These are phyloP conservation scores for Tulasnella sp. DNA, from an alignment of 768 basidiomycete species.

Conservation along the genomic window DNA sequence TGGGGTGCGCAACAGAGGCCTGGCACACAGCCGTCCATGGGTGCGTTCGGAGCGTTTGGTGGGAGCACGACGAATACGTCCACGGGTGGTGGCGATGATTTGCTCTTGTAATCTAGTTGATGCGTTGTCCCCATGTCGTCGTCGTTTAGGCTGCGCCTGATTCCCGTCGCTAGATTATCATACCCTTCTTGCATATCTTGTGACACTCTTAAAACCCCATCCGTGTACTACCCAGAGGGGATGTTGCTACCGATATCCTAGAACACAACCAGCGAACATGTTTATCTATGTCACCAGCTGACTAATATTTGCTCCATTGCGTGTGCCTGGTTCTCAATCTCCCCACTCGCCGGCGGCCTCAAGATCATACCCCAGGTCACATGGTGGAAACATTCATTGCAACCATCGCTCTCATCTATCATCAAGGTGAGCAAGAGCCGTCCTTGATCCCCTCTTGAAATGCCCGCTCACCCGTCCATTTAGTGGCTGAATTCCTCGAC, in stretches of 20 bases:
- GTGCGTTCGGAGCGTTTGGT: slow-evolving; percentile 30
- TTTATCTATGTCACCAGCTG: too few species aligned
- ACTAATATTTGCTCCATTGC: too few species aligned
- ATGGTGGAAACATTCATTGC: neutral
- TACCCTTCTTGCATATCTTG: too few species aligned
- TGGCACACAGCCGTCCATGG: slow-evolving; percentile 27
- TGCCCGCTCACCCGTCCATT: neutral
- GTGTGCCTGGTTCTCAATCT: too few species aligned
- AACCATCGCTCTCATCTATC: neutral
- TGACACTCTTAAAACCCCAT: too few species aligned
- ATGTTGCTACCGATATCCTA: too few species aligned
- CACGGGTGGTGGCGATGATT: slow-evolving; percentile 47
- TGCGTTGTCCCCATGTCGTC: too few species aligned
- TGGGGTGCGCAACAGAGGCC: slow-evolving; percentile 58
- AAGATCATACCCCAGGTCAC: neutral
- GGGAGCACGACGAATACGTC: slow-evolving; percentile 3
- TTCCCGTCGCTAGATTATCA: too few species aligned
- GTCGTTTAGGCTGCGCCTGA: too few species aligned
- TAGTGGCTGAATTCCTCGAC: neutral
- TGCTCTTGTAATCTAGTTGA: slow-evolving; percentile 45
- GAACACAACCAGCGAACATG: too few species aligned
- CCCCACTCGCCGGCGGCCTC: too few species aligned
- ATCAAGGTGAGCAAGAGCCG: neutral
- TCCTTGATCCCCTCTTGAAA: neutral
- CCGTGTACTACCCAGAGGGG: too few species aligned